phyloP scores from a whole-genome alignment of 73 alveolate genomes.

The Halteria grandinella region DNA sequence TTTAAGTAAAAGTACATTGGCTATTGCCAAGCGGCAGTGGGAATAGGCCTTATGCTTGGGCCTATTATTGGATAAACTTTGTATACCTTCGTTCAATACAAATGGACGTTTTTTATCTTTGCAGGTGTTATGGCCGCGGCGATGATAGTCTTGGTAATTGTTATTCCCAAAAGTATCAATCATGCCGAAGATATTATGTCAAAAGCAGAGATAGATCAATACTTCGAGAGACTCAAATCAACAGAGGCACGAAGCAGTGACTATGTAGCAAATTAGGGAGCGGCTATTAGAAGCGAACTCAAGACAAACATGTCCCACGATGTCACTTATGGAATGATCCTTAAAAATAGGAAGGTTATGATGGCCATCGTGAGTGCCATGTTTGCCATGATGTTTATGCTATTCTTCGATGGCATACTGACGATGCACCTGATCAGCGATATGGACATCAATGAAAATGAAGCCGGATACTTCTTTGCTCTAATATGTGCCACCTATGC shows the following conservation, averaged over 20 bases:
- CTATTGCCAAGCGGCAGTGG: constrained; percentile 48
- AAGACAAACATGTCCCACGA: no score
- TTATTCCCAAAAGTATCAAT: constrained; percentile 15
- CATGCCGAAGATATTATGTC: no score
- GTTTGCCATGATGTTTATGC: constrained; percentile 51
- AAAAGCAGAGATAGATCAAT: no score
- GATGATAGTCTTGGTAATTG: not conserved
- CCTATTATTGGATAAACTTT: constrained; percentile 34
- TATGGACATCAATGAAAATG: not conserved
- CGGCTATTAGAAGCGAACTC: no score
- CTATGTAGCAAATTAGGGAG: no score
- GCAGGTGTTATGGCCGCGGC: constrained; percentile 31
- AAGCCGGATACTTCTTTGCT: constrained; percentile 41
- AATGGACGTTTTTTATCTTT: constrained; percentile 21
- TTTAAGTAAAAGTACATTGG: constrained; percentile 27
- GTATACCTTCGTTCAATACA: constrained; percentile 18
- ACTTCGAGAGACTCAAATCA: no score
- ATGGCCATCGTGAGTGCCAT: constrained; percentile 5
- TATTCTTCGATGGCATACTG: constrained; percentile 38
- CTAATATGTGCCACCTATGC: constrained; percentile 23
- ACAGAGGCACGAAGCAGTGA: no score
- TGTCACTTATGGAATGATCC: constrained; percentile 5
- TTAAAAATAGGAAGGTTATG: constrained; percentile 31
- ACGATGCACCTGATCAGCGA: constrained; percentile 18
- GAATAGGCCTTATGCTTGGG: constrained; percentile 46